These are phyloP conservation scores for Coemansia biformis DNA, from an alignment of 192 early-diverging fungal species.

Conservation along the genomic window DNA sequence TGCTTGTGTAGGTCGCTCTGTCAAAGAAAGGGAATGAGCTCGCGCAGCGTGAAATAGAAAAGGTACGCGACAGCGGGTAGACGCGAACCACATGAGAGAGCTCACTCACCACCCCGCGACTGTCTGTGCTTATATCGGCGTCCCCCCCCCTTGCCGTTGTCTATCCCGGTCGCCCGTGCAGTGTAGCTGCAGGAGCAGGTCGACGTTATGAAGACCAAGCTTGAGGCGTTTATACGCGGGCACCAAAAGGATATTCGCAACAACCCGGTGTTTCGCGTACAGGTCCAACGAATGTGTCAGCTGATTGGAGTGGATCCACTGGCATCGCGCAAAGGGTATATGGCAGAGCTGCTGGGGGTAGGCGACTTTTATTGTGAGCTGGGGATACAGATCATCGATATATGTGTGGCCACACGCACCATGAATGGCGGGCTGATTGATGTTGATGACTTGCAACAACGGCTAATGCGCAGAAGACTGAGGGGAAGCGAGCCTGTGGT, in stretches of 20 bases:
- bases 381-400: constrained; percentile 86
- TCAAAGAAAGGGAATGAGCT: constrained; percentile 42
- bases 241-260: constrained; percentile 84
- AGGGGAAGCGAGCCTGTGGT: constrained; percentile 22
- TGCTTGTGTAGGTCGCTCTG: no score
- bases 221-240: constrained; percentile 80
- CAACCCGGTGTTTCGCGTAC: constrained; percentile 78
- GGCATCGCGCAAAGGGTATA: constrained; percentile 93
- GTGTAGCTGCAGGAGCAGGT: constrained; percentile 67
- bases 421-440: constrained; percentile 90
- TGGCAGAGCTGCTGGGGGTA: constrained; percentile 90
- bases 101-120: no score
- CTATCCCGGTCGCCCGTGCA: constrained; percentile 11
- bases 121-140: no score
- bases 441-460: constrained; percentile 67
- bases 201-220: constrained; percentile 67
- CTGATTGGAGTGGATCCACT: constrained; percentile 93
- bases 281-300: constrained; percentile 91
- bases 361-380: constrained; percentile 98
- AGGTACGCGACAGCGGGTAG: no score
- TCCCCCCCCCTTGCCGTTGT: no score
- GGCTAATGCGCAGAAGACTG: constrained; percentile 64
- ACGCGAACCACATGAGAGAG: no score
- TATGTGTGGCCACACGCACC: constrained; percentile 77
- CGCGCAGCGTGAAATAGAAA: constrained; percentile 49